Base-by-base conservation (phyloP, 257 asterid genomes). In the Scutellaria barbata region DNA sequence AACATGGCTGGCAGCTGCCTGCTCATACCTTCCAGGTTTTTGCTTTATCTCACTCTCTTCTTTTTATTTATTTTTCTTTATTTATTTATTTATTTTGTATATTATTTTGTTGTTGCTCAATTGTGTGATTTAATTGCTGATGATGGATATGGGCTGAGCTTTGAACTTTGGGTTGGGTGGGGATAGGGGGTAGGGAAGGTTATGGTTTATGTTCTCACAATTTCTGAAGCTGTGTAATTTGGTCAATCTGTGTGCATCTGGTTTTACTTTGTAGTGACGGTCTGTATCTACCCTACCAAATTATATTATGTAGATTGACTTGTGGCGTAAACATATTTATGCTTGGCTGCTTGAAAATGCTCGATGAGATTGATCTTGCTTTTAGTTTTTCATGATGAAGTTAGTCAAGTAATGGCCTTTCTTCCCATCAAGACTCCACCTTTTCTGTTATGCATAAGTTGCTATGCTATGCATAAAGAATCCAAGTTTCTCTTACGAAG, bases 1-100 rank as follows among this genome's bases (percentile, higher is more conserved):
- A 91, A 78, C 97, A 94, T 83, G 99, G 99, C 71, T 94, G 97
- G 97, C 96, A 94, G 82, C 65, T 94, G 63, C 97, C 99, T 6
- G 97, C 99, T 8, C 97, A 94, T 79, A 88, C 97, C 77, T 86
- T 94, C 79, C 99, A 94, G 99, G 99, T 94, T 77, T 80, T 16
- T 45, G 10, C 62, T 72, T 41, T 11, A 52, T 68, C 64, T 41
- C 68, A 30, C 1, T 62, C 52, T 66, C 60, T 53, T 48, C 12
- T 45, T 51, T 48, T 54, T 66, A 62, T 7, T n/a, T n/a, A n/a
- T n/a, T n/a, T n/a, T 10, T 52, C 4, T 3, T 54, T 53, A n/a
- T 51, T 56, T 20, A 8, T 51, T 42, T n/a, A n/a, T n/a, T 62
- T 7, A 3, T 45, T n/a, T 12, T 25, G 20, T 13, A 68, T 37